Conservation (phyloP, 2,329 filamentous ascomycete genomes). For the Xylariaceae sp. region DNA sequence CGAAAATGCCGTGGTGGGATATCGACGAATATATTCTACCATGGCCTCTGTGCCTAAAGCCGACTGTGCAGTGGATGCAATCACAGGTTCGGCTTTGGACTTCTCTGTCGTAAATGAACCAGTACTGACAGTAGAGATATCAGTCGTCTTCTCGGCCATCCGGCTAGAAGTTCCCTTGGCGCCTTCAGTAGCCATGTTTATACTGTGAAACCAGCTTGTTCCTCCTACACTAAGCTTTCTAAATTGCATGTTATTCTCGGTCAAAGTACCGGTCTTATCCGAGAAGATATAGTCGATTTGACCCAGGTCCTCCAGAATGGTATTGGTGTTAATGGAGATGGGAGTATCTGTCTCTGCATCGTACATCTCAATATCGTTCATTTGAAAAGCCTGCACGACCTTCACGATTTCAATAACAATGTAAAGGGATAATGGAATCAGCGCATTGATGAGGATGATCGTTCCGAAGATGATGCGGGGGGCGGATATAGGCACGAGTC, state of each 20-base stretch:
- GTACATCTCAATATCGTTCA: constrained; percentile 84
- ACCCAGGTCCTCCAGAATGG: constrained; percentile 88
- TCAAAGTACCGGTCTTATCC: constrained; percentile 91
- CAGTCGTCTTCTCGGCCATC: constrained; percentile 1
- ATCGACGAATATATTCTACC: constrained; percentile 67
- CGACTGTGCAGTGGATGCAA: constrained; percentile 37
- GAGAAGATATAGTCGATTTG: constrained; percentile 89
- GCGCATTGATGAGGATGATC: constrained; percentile 94
- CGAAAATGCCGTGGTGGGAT: constrained; percentile 71
- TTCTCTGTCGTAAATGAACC: constrained; percentile 34
- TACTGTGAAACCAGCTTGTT: constrained; percentile 80
- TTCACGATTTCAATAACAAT: constrained; percentile 87
- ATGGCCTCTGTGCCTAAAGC: constrained; percentile 66
- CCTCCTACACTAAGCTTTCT: constrained; percentile 86
- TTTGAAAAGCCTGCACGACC: constrained; percentile 68
- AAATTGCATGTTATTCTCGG: constrained; percentile 93
- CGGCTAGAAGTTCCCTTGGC: background rate
- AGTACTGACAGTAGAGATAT: constrained; percentile 28
- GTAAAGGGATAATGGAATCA: constrained; percentile 86
- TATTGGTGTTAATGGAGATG: constrained; percentile 84
- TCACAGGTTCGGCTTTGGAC: constrained; percentile 27
- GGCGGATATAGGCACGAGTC: constrained; percentile 61
- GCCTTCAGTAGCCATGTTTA: constrained; percentile 47
- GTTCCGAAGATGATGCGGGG: constrained; percentile 81
- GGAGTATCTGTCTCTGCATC: constrained; percentile 78